These are phyloP conservation scores for Staphylotrichum longicolle DNA, from an alignment of 495 filamentous ascomycete species.

Conservation along the genomic window DNA sequence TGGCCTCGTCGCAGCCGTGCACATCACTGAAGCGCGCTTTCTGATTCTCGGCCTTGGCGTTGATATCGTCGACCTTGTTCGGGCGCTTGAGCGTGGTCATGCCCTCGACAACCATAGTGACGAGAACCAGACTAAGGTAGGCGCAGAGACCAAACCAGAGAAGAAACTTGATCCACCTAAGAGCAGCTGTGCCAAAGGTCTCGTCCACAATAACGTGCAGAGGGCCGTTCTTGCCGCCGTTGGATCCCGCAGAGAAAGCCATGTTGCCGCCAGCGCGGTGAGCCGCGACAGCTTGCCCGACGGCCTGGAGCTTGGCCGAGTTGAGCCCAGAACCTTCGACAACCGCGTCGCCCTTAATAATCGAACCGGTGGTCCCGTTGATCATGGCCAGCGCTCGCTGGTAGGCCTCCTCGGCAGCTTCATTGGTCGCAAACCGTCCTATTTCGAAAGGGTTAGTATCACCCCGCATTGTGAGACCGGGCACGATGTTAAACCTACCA, in stretches of 20 bases:
- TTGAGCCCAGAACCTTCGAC: constrained; percentile 25
- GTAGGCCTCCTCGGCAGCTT: constrained; percentile 69
- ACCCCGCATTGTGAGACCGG: background rate
- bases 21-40: constrained; percentile 90
- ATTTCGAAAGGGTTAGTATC: background rate
- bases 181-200: constrained; percentile 68
- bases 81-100: constrained; percentile 76
- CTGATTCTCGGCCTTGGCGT: constrained; percentile 87
- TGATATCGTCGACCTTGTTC: constrained; percentile 61
- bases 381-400: constrained; percentile 68
- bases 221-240: constrained; percentile 71
- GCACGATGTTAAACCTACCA: constrained; percentile 37
- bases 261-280: constrained; percentile 65
- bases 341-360: constrained; percentile 33
- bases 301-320: constrained; percentile 60
- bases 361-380: constrained; percentile 44
- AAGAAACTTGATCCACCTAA: constrained; percentile 88
- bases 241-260: constrained; percentile 43
- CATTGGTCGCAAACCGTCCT: constrained; percentile 72
- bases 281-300: constrained; percentile 84
- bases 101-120: constrained; percentile 77
- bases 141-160: constrained; percentile 70
- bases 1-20: constrained; percentile 96
- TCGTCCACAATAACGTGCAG: constrained; percentile 97
- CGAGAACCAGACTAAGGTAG: constrained; percentile 69